Conservation (phyloP, 768 basidiomycete genomes). For the Albatrellus ellisii region DNA sequence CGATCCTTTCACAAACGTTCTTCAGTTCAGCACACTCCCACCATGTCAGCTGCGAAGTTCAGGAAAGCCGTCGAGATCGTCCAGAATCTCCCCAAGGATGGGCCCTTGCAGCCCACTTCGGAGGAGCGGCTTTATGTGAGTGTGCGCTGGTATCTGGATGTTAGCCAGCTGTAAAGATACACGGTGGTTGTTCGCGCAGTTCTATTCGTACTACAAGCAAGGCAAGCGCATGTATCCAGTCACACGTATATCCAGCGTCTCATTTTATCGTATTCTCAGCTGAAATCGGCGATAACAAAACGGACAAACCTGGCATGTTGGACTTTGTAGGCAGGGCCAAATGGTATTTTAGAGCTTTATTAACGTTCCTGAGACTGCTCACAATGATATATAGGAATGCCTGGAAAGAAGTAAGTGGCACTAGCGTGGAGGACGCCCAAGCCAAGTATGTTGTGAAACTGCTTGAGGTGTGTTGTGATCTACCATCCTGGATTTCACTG, state of each 20-base stretch:
- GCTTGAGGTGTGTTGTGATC: slow-evolving; percentile 36
- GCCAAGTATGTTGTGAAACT: slow-evolving; percentile 66
- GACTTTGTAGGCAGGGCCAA: slow-evolving; percentile 86
- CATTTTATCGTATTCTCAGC: slow-evolving; percentile 28
- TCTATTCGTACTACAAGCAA: slow-evolving; percentile 93
- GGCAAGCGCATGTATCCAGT: slow-evolving; percentile 28
- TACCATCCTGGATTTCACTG: slow-evolving; percentile 3
- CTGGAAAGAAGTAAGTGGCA: slow-evolving; percentile 66
- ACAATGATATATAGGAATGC: slow-evolving; percentile 53
- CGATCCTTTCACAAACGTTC: not conserved
- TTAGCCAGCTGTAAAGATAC: too few species aligned
- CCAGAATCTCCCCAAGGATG: slow-evolving; percentile 58
- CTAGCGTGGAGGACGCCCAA: slow-evolving; percentile 57
- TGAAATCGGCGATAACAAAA: slow-evolving; percentile 62
- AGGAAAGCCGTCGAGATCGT: slow-evolving; percentile 63
- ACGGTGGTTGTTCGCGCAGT: slow-evolving; percentile 38
- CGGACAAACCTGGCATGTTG: slow-evolving; percentile 52
- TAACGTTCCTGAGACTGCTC: not conserved
- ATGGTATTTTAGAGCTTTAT: slow-evolving; percentile 38
- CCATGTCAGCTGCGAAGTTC: slow-evolving; percentile 64
- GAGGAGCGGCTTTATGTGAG: slow-evolving; percentile 69
- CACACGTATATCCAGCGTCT: slow-evolving; percentile 1
- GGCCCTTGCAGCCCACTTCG: slow-evolving; percentile 59
- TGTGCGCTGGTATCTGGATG: slow-evolving; percentile 20
- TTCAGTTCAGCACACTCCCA: not conserved